Evolutionary conservation across 2,329 filamentous ascomycete genomes (phyloP).

Genomic region (Sporothrix pseudoabietina): DNA sequence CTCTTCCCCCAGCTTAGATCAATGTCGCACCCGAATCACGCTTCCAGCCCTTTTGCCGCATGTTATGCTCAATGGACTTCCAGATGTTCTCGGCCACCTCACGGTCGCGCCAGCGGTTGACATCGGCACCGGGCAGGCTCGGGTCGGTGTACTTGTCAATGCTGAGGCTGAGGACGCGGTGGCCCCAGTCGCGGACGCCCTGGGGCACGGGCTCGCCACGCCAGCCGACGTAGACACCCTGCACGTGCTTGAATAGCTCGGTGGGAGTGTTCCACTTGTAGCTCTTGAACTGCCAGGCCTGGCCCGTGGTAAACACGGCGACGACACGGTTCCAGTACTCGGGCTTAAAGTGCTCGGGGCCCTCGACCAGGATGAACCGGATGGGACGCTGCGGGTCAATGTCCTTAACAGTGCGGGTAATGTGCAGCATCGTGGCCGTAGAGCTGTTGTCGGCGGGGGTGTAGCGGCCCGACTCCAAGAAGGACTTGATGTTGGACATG

Average conservation of each 20-base stretch:
- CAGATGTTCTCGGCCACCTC: constrained; percentile 93
- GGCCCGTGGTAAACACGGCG: constrained; percentile 94
- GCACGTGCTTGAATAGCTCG: constrained; percentile 85
- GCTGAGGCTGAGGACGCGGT: constrained; percentile 74
- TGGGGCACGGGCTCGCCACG: constrained; percentile 78
- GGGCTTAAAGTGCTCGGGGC: constrained; percentile 91
- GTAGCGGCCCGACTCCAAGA: constrained; percentile 84
- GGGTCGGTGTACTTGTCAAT: constrained; percentile 81
- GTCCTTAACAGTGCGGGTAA: constrained; percentile 73
- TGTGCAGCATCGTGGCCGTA: constrained; percentile 78
- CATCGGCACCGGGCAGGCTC: constrained; percentile 49
- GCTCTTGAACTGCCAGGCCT: constrained; percentile 97
- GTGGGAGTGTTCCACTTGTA: constrained; percentile 93
- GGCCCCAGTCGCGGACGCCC: constrained; percentile 79
- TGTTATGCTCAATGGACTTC: constrained; percentile 83
- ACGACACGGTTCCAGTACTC: constrained; percentile 97
- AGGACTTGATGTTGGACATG: constrained; percentile 93
- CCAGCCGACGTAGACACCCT: constrained; percentile 91
- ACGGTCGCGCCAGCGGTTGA: constrained; percentile 76
- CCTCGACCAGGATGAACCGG: constrained; percentile 94
- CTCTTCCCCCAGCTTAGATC: constrained; percentile 43
- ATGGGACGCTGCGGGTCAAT: constrained; percentile 72
- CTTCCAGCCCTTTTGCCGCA: constrained; percentile 83
- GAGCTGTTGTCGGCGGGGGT: constrained; percentile 72
- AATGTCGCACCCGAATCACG: constrained; percentile 66